Conservation (phyloP, 1,284 basidiomycete genomes). For the Ustilago nuda region DNA sequence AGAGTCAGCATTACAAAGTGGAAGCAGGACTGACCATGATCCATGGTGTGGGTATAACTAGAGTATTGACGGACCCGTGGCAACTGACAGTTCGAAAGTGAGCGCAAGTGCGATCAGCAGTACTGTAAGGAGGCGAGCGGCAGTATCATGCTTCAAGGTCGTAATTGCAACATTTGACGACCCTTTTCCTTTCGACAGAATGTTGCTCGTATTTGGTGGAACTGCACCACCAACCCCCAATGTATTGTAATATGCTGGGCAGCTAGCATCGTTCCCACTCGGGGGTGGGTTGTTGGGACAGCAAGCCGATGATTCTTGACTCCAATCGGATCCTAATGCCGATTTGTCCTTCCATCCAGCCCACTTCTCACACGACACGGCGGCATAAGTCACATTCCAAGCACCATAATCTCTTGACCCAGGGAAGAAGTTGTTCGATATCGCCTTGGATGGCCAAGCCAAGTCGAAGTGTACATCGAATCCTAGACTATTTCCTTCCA, state of each 20-base stretch:
- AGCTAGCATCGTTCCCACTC: constrained; percentile 26
- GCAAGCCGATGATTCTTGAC: constrained; percentile 52
- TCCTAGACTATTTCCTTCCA: constrained; percentile 46
- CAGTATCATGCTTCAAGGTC: not conserved
- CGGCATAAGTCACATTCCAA: constrained; percentile 53
- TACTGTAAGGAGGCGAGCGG: not conserved
- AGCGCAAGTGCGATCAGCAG: not conserved
- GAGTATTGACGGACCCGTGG: not conserved
- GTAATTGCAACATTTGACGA: constrained; percentile 24
- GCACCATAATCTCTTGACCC: constrained; percentile 58
- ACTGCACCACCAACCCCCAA: constrained; percentile 23
- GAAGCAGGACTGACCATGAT: not conserved
- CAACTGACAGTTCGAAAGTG: constrained; percentile 10
- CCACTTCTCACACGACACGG: constrained; percentile 55
- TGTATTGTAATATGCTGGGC: constrained; percentile 50
- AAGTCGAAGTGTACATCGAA: constrained; percentile 61
- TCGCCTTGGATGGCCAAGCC: constrained; percentile 56
- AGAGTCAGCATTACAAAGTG: not conserved
- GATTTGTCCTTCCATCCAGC: constrained; percentile 46
- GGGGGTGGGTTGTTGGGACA: constrained; percentile 50
- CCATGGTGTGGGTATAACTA: constrained; percentile 15
- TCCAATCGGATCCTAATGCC: constrained; percentile 58
- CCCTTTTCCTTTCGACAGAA: constrained; percentile 43
- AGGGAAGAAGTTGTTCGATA: constrained; percentile 54
- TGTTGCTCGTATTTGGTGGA: constrained; percentile 50